These are phyloP conservation scores for Geoglossum cookeanum DNA, from an alignment of 2,329 filamentous ascomycete species.

Conservation along the genomic window DNA sequence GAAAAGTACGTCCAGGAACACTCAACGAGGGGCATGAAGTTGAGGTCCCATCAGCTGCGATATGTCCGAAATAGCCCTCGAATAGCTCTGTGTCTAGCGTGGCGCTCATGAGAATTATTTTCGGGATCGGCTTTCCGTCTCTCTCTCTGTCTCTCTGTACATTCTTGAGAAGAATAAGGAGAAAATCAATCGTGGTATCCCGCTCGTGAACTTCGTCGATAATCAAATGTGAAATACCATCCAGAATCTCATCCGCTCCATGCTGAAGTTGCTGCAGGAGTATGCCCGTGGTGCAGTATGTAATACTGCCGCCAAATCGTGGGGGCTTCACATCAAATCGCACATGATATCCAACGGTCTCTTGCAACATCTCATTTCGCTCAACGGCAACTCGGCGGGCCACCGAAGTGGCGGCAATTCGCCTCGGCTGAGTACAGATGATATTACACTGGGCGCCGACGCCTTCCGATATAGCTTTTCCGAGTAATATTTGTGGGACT, in stretches of 20 bases:
- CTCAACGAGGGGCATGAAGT: slow-evolving; percentile 22
- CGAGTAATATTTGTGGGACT: slow-evolving; percentile 33
- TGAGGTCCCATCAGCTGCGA: slow-evolving; percentile 14
- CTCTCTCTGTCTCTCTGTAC: slow-evolving; percentile 19
- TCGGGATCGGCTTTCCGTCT: slow-evolving; percentile 20
- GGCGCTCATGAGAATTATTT: slow-evolving; percentile 30
- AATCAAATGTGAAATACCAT: slow-evolving; percentile 27
- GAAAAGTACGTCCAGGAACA: slow-evolving; percentile 26
- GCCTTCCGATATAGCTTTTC: slow-evolving; percentile 24
- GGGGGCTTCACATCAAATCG: slow-evolving; percentile 23
- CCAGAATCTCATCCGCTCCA: slow-evolving; percentile 20
- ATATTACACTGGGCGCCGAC: slow-evolving; percentile 27
- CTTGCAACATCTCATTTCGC: slow-evolving; percentile 21
- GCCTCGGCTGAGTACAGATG: slow-evolving; percentile 30
- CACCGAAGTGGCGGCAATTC: slow-evolving; percentile 28
- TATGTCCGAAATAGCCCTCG: slow-evolving; percentile 23
- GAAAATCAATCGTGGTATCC: slow-evolving; percentile 25
- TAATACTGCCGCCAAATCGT: slow-evolving; percentile 21
- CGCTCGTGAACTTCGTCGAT: slow-evolving; percentile 34
- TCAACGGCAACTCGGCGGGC: slow-evolving; percentile 28
- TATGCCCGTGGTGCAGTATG: slow-evolving; percentile 31
- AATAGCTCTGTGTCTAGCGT: slow-evolving; percentile 28
- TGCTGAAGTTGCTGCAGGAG: slow-evolving; percentile 26
- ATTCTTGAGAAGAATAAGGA: slow-evolving; percentile 27
- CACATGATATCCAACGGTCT: slow-evolving; percentile 28